Base-by-base conservation (phyloP, 2,329 filamentous ascomycete genomes). In the Fusarium luffae region DNA sequence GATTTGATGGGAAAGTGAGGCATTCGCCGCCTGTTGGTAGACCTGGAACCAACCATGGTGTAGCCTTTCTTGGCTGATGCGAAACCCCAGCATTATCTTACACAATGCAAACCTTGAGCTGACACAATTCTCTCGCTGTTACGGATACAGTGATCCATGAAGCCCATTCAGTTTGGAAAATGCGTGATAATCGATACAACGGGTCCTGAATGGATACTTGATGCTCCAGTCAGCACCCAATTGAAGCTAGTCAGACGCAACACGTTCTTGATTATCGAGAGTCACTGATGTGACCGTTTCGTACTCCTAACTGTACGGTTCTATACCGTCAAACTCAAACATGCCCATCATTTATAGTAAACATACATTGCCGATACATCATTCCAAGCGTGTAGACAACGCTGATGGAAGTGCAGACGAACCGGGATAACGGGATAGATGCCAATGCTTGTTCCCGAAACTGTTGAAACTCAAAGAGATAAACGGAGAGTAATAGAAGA, bases 81-180 rank as follows among this genome's bases (percentile, higher is more conserved):
- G 60, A 67, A 70, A 49, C 27, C 62, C 66, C 47, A 58, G 68
- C 66, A 67, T 72, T 65, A 63, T 69, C 62, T 75, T 69, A 69
- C 72, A 69, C 67, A 63, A 68, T 21, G 51, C 32, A 59, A 66
- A 68, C 54, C 67, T 54, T 46, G 58, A 62, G 72, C 70, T 74
- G 70, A 73, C 72, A 73, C 54, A 59, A 65, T 66, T 65, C 48
- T 37, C 23, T 63, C 25, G 27, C 46, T 58, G 40, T 42, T 37
- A 37, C 34, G 34, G 34, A 37, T 37, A 37, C 34, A 68, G 59
- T 44, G 51, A 27, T 52, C 54, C 59, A 67, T 63, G 30, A 59
- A 58, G 54, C 50, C 25, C 34, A 32, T 25, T 25, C 51, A 52
- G 42, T 44, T 49, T 41, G 58, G 50, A 57, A 69, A 69, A 41